Base-by-base conservation (phyloP, 768 basidiomycete genomes). In the Podaxis rugospora region DNA sequence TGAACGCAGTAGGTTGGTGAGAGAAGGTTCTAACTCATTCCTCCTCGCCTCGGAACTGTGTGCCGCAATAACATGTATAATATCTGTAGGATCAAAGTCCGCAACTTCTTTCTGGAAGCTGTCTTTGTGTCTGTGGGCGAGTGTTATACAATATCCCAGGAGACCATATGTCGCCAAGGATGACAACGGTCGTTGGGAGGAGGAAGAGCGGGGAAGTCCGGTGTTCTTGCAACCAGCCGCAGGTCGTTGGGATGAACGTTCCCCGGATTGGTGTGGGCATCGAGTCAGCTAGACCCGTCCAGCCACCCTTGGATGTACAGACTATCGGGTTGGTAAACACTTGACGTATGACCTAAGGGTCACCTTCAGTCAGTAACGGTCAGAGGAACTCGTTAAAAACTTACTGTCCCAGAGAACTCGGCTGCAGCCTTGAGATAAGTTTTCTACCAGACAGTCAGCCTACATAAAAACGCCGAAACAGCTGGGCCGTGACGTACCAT, bases 81-180 rank as follows among this genome's bases (percentile, higher is more conserved):
- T 57, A 13, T 57, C 47, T 13, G 57, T 37, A 50, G 57, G 47
- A 27, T 57, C 47, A 37, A 57, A 57, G 37, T 57, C 21, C 2
- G 21, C 47, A 28, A 51, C 57, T n/a, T 50, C 57, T 14, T 49
- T 25, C 11, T 47, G 46, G 32, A 57, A 37, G 11, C 23, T 13
- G 7, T 50, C 21, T 16, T 36, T 39, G 37, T 57, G 47, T 7
- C 7, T 39, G 18, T 13, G 16, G 6, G 57, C 57, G 23, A 57
- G 46, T 9, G n/a, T 4, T 21, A 57, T 13, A n/a, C n/a, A n/a
- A n/a, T n/a, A 51, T 5, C 13, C 18, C 32, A 57, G 16, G 21
- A 57, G 46, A 23, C n/a, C 47, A n/a, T 57, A 57, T 11, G 57
- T 57, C 13, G 57, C 57, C 57, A 10, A 57, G 47, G 47, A 49